Evolutionary conservation across 2,329 filamentous ascomycete species (phyloP).

Genomic region (Penicillium occitanis): DNA sequence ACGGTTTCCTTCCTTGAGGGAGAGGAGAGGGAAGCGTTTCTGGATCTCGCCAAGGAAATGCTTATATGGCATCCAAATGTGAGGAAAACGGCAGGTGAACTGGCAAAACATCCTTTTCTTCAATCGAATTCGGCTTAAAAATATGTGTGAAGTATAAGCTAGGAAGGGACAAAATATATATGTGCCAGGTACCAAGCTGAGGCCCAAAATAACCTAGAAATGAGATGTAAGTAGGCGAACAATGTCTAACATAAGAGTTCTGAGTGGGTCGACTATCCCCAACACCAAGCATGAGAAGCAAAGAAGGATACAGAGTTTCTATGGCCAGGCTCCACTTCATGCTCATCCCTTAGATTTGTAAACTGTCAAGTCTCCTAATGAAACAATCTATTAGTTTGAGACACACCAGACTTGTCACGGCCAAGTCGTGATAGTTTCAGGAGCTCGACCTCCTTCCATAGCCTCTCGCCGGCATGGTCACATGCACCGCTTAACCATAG

Average conservation of each 20-base stretch:
- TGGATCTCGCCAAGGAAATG: slow-evolving; percentile 34
- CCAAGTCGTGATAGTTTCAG: not conserved
- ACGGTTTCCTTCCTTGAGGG: slow-evolving; percentile 30
- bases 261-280: too few species aligned
- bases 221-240: too few species aligned
- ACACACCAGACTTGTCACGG: not conserved
- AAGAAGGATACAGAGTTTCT: too few species aligned
- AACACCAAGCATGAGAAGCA: too few species aligned
- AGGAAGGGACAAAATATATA: too few species aligned
- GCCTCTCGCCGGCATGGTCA: not conserved
- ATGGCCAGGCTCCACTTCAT: too few species aligned
- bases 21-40: slow-evolving; percentile 34
- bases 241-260: too few species aligned
- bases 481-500: slow-evolving; percentile 12
- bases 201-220: too few species aligned
- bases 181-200: too few species aligned
- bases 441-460: slow-evolving; percentile 23
- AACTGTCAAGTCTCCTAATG: not conserved
- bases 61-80: slow-evolving; percentile 33
- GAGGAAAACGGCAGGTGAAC: slow-evolving; percentile 33
- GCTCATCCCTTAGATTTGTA: not conserved
- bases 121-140: not conserved
- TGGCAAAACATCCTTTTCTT: slow-evolving; percentile 33
- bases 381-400: not conserved
- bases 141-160: too few species aligned